phyloP scores from a whole-genome alignment of 176 grass and related monocot species.

The Paspalum notatum region DNA sequence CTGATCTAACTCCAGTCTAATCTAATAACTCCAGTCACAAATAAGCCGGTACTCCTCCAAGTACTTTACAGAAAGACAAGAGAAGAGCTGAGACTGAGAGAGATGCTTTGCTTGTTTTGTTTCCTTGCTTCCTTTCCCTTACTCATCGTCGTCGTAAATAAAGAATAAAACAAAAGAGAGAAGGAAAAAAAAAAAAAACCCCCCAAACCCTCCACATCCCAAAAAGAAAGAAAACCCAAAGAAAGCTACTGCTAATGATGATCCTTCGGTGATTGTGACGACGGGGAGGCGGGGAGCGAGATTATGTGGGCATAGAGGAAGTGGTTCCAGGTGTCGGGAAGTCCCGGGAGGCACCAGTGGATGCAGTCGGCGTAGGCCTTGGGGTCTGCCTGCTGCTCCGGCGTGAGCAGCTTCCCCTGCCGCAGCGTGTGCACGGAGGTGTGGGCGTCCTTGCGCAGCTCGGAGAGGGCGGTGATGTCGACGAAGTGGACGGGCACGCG shows the following conservation, averaged over 20 bases:
- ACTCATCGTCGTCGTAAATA: no score
- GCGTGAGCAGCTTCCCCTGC: conserved; percentile 75
- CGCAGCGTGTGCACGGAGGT: conserved; percentile 86
- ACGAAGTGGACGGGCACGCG: conserved; percentile 63
- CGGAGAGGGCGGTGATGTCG: conserved; percentile 73
- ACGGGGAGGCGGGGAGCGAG: not conserved
- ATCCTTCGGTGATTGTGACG: not conserved
- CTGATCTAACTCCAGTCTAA: no score
- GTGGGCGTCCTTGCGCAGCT: conserved; percentile 83
- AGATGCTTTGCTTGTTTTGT: no score
- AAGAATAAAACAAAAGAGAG: no score
- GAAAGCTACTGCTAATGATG: no score
- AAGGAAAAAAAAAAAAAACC: no score
- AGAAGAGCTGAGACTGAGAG: no score
- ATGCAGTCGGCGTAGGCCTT: conserved; percentile 72
- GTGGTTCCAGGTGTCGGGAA: conserved; percentile 81
- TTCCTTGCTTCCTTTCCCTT: no score
- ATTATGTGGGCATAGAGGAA: conserved; percentile 55
- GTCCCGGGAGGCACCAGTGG: conserved; percentile 81
- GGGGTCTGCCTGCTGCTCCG: conserved; percentile 69
- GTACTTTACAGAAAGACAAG: not conserved
- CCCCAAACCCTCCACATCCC: no score
- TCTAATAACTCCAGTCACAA: no score
- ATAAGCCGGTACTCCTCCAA: not conserved
- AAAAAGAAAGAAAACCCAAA: no score